phyloP scores from a whole-genome alignment of 352 stramenopile species.

The Blastocystis sp. region DNA sequence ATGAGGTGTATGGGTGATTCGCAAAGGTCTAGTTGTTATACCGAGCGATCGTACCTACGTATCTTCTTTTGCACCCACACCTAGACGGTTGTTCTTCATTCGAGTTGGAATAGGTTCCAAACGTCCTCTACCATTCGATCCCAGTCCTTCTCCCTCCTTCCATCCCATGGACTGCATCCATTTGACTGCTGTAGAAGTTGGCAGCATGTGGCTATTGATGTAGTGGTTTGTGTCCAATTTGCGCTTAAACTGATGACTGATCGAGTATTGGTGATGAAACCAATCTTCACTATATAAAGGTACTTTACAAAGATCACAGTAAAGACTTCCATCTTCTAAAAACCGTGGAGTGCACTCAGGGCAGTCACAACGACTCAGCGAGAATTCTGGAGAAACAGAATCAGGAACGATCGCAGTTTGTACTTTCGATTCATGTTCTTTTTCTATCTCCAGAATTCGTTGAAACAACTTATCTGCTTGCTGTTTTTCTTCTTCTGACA shows the following conservation, averaged over 20 bases:
- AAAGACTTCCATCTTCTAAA: neutral
- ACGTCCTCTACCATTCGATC: neutral
- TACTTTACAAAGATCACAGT: neutral
- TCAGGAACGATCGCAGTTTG: neutral
- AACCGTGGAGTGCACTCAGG: conserved; percentile 8
- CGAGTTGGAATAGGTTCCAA: conserved; percentile 47
- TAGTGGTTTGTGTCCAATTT: neutral
- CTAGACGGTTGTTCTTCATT: conserved; percentile 48
- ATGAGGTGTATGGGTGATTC: neutral
- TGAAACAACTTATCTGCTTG: neutral
- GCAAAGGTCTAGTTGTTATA: neutral
- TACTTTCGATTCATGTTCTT: neutral
- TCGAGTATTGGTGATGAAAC: conserved; percentile 1
- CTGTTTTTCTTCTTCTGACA: neutral
- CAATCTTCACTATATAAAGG: neutral
- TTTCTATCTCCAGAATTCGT: conserved; percentile 47
- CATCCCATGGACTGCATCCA: conserved; percentile 52
- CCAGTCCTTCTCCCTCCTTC: conserved; percentile 39
- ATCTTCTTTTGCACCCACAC: conserved; percentile 5
- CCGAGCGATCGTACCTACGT: neutral
- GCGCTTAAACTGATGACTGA: conserved; percentile 42
- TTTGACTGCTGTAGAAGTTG: neutral
- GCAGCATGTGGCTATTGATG: conserved; percentile 35
- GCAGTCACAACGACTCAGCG: neutral
- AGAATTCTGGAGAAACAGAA: neutral